Evolutionary conservation across 805 yeast species (phyloP).

Genomic region (Cyberlindnera suaveolens): DNA sequence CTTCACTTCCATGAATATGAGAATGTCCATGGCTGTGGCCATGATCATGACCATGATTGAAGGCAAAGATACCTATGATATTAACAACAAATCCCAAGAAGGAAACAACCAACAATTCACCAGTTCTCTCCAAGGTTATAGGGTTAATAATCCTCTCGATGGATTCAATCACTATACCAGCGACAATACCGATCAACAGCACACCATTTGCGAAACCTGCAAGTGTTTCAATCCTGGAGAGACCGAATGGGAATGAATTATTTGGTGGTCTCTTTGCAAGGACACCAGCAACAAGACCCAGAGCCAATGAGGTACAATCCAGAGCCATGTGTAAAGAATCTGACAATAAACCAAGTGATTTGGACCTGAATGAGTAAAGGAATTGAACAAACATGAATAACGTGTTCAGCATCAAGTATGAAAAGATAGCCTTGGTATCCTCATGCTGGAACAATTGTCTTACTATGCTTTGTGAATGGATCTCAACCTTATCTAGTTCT

Average conservation of each 20-base stretch:
- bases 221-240: constrained; percentile 77
- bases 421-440: constrained; percentile 85
- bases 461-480: constrained; percentile 12
- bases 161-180: constrained; percentile 84
- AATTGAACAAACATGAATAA: constrained; percentile 93
- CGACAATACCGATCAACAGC: constrained; percentile 78
- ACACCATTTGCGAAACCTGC: constrained; percentile 97
- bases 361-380: constrained; percentile 85
- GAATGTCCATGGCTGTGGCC: constrained; percentile 35
- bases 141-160: constrained; percentile 76
- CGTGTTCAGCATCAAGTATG: constrained; percentile 77
- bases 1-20: constrained; percentile 34
- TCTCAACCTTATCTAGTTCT: neutral
- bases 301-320: constrained; percentile 84
- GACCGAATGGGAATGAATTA: constrained; percentile 79
- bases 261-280: constrained; percentile 53
- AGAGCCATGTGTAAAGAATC: constrained; percentile 96
- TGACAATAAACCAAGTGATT: constrained; percentile 83
- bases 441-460: constrained; percentile 30
- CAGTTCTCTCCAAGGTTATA: constrained; percentile 68
- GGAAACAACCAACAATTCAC: constrained; percentile 81
- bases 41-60: constrained; percentile 73
- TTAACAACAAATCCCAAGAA: constrained; percentile 81
- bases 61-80: constrained; percentile 88
- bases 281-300: constrained; percentile 84